Base-by-base conservation (phyloP, 495 filamentous ascomycete species). In the Chlorociboria aeruginascens region DNA sequence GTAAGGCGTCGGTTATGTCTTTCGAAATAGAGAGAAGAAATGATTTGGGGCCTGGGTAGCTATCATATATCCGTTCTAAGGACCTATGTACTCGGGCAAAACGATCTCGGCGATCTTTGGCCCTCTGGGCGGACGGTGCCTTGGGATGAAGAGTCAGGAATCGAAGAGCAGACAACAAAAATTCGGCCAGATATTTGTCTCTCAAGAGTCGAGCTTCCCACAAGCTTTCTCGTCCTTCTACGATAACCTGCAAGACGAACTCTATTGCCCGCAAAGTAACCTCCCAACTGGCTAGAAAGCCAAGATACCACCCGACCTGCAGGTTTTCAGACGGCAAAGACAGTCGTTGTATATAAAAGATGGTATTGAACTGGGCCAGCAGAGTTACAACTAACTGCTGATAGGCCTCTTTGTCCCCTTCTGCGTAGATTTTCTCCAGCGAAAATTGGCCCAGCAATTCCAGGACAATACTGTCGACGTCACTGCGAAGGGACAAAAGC, bases 371-470 rank as follows among this genome's bases (percentile, higher is more conserved):
- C 33, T 59, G 52, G 7, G 47, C 52, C 8, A 55, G 52, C 33
- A 63, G 44, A 6, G 49, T 40, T 8, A 60, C 55, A 30, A 65
- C 57, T 36, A 62, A 40, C 16, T 55, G 41, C 40, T 65, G 62
- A 52, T 65, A 62, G 1, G 49, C 44, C 28, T 55, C 53, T 34
- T 50, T 53, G 40, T 56, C 43, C 14, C 36, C 40, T 8, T 59
- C 51, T 0, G 60, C 53, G 43, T 67, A 67, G 3, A 67, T 60
- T 46, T 57, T 64, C 28, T 67, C 64, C 17, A 67, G 51, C 12
- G 63, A 61, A 47, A 67, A 67, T 9, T 52, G 54, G 30, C 64
- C 64, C 7, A 67, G 54, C 14, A 67, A 52, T 43, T 65, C 61
- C 8, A 65, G 39, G 9, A 67, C 47, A 30, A 67, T 61, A 43